These are phyloP conservation scores for Epichloe typhina DNA, from an alignment of 2,329 filamentous ascomycete genomes.

Conservation along the genomic window DNA sequence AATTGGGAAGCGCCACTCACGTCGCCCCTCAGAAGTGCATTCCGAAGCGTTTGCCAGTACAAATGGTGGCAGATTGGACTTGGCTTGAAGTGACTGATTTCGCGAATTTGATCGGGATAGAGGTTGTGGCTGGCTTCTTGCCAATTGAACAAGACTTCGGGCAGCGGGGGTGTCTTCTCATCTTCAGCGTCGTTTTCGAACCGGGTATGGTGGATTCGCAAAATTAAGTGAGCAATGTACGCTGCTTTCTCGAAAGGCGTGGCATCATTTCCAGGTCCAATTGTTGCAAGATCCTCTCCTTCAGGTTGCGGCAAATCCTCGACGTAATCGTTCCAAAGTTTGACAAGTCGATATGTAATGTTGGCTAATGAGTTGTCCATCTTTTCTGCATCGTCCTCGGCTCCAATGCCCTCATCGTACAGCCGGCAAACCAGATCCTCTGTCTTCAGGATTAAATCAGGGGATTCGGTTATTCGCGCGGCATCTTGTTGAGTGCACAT, in stretches of 20 bases:
- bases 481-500: constrained; percentile 44
- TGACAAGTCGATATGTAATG: constrained; percentile 36
- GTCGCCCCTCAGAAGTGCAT: constrained; percentile 61
- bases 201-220: constrained; percentile 63
- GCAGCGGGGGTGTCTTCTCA: constrained; percentile 42
- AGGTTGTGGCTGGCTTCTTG: constrained; percentile 62
- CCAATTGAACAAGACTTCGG: constrained; percentile 75
- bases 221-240: constrained; percentile 63
- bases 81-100: constrained; percentile 50
- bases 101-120: constrained; percentile 52
- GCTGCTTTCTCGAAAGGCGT: constrained; percentile 61
- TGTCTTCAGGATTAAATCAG: constrained; percentile 59
- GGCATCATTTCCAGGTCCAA: constrained; percentile 50
- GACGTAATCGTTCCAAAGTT: constrained; percentile 42
- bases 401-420: constrained; percentile 47
- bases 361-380: constrained; percentile 43
- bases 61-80: constrained; percentile 63
- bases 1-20: constrained; percentile 53
- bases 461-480: constrained; percentile 53
- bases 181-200: constrained; percentile 25
- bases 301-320: constrained; percentile 34
- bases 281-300: constrained; percentile 43
- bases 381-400: constrained; percentile 40
- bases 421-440: constrained; percentile 56
- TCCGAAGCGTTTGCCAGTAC: constrained; percentile 80